These are phyloP conservation scores for Cytospora piceicola DNA, from an alignment of 2,329 filamentous ascomycete species.

Conservation along the genomic window DNA sequence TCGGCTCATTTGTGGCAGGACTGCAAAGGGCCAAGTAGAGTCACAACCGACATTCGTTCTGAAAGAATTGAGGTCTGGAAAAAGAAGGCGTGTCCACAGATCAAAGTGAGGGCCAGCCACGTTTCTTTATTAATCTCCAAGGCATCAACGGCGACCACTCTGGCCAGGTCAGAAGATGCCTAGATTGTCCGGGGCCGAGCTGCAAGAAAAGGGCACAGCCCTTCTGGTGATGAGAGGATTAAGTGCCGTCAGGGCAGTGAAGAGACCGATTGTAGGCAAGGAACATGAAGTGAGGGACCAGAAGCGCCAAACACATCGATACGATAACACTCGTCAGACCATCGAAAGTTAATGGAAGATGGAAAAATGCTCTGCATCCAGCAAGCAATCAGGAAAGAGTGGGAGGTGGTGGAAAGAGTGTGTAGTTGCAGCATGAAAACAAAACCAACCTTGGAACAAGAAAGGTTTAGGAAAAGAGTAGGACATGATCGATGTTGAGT, in stretches of 20 bases:
- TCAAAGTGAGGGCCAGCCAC: background rate
- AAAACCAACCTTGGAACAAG: constrained; percentile 1
- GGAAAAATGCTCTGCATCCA: constrained; percentile 6
- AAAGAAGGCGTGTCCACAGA: background rate
- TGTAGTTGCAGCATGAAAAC: constrained; percentile 11
- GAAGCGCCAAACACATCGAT: constrained; percentile 5
- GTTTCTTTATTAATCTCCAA: background rate
- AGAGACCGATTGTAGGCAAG: constrained; percentile 3
- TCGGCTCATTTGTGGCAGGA: constrained; percentile 13
- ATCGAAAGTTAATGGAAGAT: constrained; percentile 6
- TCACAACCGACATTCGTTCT: background rate
- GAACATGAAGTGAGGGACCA: background rate
- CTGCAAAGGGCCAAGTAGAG: background rate
- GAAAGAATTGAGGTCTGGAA: background rate
- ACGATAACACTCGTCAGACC: constrained; percentile 4
- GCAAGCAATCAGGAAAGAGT: background rate
- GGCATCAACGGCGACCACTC: background rate
- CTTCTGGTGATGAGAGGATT: constrained; percentile 4
- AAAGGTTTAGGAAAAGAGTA: background rate
- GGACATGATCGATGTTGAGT: constrained; percentile 15
- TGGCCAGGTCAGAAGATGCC: background rate
- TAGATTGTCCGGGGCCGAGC: constrained; percentile 4
- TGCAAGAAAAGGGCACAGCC: constrained; percentile 16
- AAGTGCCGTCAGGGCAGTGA: constrained; percentile 9
- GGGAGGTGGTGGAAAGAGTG: background rate